Conservation (phyloP, 2,329 filamentous ascomycete genomes). For the Chrysoporthe austroafricana region DNA sequence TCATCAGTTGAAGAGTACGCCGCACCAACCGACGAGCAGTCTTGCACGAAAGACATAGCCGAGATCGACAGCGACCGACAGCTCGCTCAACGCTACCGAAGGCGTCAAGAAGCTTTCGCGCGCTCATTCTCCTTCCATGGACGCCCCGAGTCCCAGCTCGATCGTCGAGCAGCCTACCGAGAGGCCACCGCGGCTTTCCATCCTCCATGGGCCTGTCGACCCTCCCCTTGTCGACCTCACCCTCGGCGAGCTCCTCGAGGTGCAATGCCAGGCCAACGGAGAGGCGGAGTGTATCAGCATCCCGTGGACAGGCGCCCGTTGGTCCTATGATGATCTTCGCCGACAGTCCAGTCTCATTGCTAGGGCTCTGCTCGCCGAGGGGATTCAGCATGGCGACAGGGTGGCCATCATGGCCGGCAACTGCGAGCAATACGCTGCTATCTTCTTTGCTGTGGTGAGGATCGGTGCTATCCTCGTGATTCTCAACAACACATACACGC, state of each 20-base stretch:
- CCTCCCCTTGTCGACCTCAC: conserved; percentile 73
- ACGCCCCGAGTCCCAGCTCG: conserved; percentile 17
- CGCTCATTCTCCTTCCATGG: conserved; percentile 13
- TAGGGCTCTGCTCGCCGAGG: conserved; percentile 68
- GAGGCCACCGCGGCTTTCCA: conserved; percentile 49
- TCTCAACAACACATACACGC: conserved; percentile 81
- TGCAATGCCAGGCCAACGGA: conserved; percentile 69
- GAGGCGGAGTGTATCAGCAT: conserved; percentile 71
- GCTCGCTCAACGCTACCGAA: conserved; percentile 16
- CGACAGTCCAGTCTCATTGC: conserved; percentile 65
- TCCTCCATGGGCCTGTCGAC: conserved; percentile 70
- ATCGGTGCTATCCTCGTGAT: conserved; percentile 74
- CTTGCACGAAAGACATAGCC: not conserved
- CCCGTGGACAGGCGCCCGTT: conserved; percentile 75
- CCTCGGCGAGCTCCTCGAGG: conserved; percentile 71
- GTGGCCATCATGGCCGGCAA: conserved; percentile 79
- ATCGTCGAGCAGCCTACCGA: conserved; percentile 17
- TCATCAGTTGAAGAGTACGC: not conserved
- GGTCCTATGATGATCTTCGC: conserved; percentile 70
- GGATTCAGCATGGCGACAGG: conserved; percentile 69
- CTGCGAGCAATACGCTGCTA: conserved; percentile 78
- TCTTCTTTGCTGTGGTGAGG: conserved; percentile 73
- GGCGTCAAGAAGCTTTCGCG: conserved; percentile 20
- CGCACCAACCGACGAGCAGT: not conserved
- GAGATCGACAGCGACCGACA: conserved; percentile 1